Evolutionary conservation across 2,329 filamentous ascomycete genomes (phyloP).

Genomic region (Ophiostoma triangulosporum): DNA sequence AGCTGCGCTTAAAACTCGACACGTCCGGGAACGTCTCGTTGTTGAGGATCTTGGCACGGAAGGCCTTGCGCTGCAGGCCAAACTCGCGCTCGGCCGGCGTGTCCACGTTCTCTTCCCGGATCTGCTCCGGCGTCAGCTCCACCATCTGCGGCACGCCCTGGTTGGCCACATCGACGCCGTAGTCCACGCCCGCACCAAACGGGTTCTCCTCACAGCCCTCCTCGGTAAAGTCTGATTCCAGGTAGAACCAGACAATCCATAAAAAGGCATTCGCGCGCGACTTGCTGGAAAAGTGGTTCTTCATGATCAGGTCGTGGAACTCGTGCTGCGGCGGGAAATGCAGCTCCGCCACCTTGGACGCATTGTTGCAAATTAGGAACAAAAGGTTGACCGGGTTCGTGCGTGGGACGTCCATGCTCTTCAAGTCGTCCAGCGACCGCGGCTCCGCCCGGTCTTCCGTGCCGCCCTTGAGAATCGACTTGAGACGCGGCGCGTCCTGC

Average conservation of each 20-base stretch:
- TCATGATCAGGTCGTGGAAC: conserved; percentile 96
- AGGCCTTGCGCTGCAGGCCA: conserved; percentile 59
- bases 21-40: conserved; percentile 57
- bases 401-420: conserved; percentile 48
- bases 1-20: conserved; percentile 43
- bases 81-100: conserved; percentile 55
- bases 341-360: conserved; percentile 79
- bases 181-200: conserved; percentile 62
- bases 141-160: conserved; percentile 57
- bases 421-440: conserved; percentile 70
- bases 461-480: conserved; percentile 93
- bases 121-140: conserved; percentile 51
- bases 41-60: conserved; percentile 60
- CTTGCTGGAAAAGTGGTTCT: conserved; percentile 63
- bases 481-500: conserved; percentile 87
- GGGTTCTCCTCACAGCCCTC: conserved; percentile 84
- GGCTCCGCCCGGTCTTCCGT: conserved; percentile 84
- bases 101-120: conserved; percentile 60
- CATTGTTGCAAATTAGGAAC: conserved; percentile 83
- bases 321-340: conserved; percentile 79
- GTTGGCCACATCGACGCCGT: conserved; percentile 49
- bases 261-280: conserved; percentile 81
- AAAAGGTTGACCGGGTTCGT: conserved; percentile 97
- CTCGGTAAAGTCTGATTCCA: conserved; percentile 86
- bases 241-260: conserved; percentile 98